Evolutionary conservation across 1,284 basidiomycete genomes (phyloP), one percentile per base, ranked within the genome.

Genomic region (Coniferiporia sulphurascens): DNA sequence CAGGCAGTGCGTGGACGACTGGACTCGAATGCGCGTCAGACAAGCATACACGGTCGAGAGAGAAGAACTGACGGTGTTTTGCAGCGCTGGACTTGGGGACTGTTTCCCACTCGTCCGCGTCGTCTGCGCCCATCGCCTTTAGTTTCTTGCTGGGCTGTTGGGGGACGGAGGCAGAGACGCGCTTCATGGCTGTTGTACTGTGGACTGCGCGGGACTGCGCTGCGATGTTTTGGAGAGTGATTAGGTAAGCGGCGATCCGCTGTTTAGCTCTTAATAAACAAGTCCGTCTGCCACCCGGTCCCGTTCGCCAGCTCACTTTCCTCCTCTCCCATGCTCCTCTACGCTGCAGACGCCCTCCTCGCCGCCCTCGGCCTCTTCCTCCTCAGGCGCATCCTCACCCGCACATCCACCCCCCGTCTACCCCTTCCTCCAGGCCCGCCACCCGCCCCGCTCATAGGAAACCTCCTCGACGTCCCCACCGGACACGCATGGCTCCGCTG

Each of bases 371-470:
- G 50, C 32, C 9, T 58, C 50, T 7, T 58, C 32, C 34, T 58
- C 32, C 13, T 58, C 22, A 38, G 22, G 27, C 56, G 56, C 32
- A 13, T 59, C 52, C 17, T 59, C 34, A 12, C 13, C 15, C 32
- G 52, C 21, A 35, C 38, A 1, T n/a, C 27, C 49, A 0, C 9
- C 36, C 9, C 13, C 17, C 21, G 6, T 32, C 17, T 35, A 3
- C 46, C 53, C 8, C 53, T 62, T 34, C 61, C 61, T 22, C 61
- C 61, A 2, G 58, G 61, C 32, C 61, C 61, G 4, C 34, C 46
- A 17, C 58, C 48, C 4, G 36, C 34, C 15, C 61, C 58, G n/a
- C 41, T 62, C 32, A 59, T 62, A 8, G 61, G 57, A 44, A 62
- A 62, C 22, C 41, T 62, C 12, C 44, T 62, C 32, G 61, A 62